A percentile compares a stretch with the other conserved stretches of the same genome.
phyloP scores from a whole-genome alignment of 2,329 filamentous ascomycete genomes.

The Ceratocystis albifundus region DNA sequence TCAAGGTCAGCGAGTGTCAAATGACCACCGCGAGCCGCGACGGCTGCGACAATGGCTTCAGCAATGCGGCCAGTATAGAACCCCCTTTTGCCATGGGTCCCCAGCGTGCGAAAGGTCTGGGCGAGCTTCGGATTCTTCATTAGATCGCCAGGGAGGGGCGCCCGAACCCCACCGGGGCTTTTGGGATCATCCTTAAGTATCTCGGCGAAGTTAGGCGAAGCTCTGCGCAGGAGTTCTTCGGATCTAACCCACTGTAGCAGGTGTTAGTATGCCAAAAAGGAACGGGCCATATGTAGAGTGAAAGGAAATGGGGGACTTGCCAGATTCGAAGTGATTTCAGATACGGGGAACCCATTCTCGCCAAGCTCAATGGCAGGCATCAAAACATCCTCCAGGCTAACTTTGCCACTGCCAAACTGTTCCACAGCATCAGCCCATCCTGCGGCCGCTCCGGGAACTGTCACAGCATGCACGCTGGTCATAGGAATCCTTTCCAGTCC shows the following conservation, averaged over 20 bases:
- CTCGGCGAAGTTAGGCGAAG: constrained; percentile 77
- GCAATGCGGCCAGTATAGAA: constrained; percentile 84
- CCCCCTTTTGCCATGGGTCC: constrained; percentile 69
- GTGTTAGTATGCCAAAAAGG: not conserved
- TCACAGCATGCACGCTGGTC: constrained; percentile 66
- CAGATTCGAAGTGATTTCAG: constrained; percentile 58
- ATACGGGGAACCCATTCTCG: constrained; percentile 82
- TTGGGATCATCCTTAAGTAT: constrained; percentile 70
- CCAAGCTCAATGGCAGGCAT: constrained; percentile 72
- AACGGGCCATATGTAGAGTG: not conserved
- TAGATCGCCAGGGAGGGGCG: constrained; percentile 71
- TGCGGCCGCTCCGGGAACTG: constrained; percentile 78
- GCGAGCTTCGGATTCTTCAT: constrained; percentile 77
- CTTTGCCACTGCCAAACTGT: constrained; percentile 76
- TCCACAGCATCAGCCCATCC: constrained; percentile 88
- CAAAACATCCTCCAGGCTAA: constrained; percentile 66
- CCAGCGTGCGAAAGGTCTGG: constrained; percentile 68
- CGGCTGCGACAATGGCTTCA: constrained; percentile 66
- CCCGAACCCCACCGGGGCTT: constrained; percentile 57
- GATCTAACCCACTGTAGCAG: constrained; percentile 55
- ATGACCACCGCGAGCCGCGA: constrained; percentile 63
- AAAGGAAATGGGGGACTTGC: constrained; percentile 41
- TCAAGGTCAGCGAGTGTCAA: constrained; percentile 69
- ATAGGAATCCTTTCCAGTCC: constrained; percentile 54
- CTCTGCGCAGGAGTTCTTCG: constrained; percentile 52